Conservation (phyloP, 768 basidiomycete genomes). For the Myochromella boudieri region DNA sequence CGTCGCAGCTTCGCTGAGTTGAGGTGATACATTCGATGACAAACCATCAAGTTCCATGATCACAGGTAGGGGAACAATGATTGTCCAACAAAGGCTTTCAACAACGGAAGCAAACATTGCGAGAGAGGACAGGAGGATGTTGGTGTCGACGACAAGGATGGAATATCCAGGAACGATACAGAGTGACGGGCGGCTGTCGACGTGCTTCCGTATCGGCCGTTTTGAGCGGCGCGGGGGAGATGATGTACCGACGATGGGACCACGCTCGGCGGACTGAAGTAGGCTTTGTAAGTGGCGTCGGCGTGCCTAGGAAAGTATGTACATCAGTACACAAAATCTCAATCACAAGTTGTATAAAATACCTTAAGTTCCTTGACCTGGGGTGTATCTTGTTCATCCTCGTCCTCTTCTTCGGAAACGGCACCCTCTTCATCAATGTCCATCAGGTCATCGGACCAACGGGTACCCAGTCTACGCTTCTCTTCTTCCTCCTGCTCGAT, state of each 20-base stretch:
- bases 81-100: conserved; percentile 81
- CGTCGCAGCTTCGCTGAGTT: conserved; percentile 74
- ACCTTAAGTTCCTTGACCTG: conserved; percentile 85
- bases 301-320: conserved; percentile 51
- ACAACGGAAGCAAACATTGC: conserved; percentile 70
- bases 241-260: conserved; percentile 23
- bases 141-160: conserved; percentile 90
- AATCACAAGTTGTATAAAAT: conserved; percentile 11
- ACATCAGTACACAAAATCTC: conserved; percentile 14
- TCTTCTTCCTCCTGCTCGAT: conserved; percentile 71
- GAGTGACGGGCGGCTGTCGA: conserved; percentile 39
- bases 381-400: conserved; percentile 67
- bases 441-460: conserved; percentile 70
- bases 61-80: conserved; percentile 90
- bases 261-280: conserved; percentile 47
- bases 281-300: conserved; percentile 72
- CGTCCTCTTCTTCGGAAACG: conserved; percentile 50
- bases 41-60: conserved; percentile 98
- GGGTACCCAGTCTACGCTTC: conserved; percentile 54
- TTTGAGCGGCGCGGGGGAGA: conserved; percentile 24
- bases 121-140: conserved; percentile 87
- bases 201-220: conserved; percentile 25
- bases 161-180: conserved; percentile 83
- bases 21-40: conserved; percentile 49
- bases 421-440: conserved; percentile 64